Evolutionary conservation across 2,329 filamentous ascomycete genomes (phyloP), one percentile per base, ranked within the genome.

Genomic region (Aureobasidium zeae): DNA sequence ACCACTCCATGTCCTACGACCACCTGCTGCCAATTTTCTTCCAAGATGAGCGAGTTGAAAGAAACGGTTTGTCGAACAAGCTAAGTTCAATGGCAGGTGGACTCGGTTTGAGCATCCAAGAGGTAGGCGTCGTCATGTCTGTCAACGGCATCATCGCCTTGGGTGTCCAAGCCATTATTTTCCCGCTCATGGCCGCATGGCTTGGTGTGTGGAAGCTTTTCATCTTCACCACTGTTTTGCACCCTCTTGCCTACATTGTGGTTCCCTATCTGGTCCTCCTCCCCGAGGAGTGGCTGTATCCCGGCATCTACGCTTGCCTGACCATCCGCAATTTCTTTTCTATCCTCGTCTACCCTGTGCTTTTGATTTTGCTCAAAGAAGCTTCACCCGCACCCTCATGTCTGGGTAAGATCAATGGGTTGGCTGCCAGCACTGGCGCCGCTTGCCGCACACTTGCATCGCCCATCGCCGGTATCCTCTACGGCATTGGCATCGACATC

Each of bases 1-100:
- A 94, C 60, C 88, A 95, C 64, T 86, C 83, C 26, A 95, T 95
- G 87, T 87, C 83, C 0, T 95, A 86, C 63, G 89, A 95, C 57
- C 85, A 94, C 59, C 73, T 95, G 1, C 71, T 94, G 43, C 88
- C 88, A 6, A 94, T 95, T 48, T 95, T 94, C 64, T 77, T 94
- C 39, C 87, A 95, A 60, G 87, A 94, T 54, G 72, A 79, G 29
- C 73, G 75, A 21, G 66, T 63, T 49, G 58, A 63, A 19, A 57
- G 67, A 33, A 61, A 66, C 30, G 51, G 63, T 17, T 46, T 51
- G 9, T 44, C 49, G 8, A 49, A 47, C 21, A 47, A 49, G 2
- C 28, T 51, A 16, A 48, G 50, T 12, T 33, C 39, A 43, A 43
- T 43, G 39, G 64, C 71, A 0, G 81, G 81, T 33, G 81, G 81